A percentile compares a stretch with the other conserved stretches of the same genome.
Conservation (phyloP, 768 basidiomycete species). For the Lactifluus hygrophoroides region DNA sequence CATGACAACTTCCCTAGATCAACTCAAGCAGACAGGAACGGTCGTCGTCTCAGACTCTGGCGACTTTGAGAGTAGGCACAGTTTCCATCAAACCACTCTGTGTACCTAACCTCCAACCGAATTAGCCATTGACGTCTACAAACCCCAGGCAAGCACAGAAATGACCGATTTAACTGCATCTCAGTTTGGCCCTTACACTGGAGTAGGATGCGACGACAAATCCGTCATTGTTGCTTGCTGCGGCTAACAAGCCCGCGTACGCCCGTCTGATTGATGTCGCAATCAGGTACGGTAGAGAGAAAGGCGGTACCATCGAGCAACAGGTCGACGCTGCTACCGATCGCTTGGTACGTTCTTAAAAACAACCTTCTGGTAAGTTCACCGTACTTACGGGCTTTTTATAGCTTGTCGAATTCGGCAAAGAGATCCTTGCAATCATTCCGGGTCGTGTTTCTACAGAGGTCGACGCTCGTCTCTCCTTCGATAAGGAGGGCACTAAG, state of each 20-base stretch:
- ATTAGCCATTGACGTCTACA: constrained; percentile 88
- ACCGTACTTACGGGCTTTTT: constrained; percentile 1
- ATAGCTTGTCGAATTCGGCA: constrained; percentile 96
- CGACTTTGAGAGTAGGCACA: constrained; percentile 70
- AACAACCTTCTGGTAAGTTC: background rate
- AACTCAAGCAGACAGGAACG: constrained; percentile 87
- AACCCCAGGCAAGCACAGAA: constrained; percentile 61
- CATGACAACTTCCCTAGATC: constrained; percentile 76
- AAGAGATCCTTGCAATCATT: constrained; percentile 89
- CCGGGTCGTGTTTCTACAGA: constrained; percentile 99
- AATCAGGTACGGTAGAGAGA: constrained; percentile 64
- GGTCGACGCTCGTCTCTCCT: constrained; percentile 95
- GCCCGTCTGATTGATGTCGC: constrained; percentile 70
- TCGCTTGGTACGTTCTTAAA: constrained; percentile 57
- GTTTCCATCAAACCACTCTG: background rate
- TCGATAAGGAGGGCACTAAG: constrained; percentile 90
- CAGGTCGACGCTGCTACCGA: constrained; percentile 79
- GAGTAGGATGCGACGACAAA: constrained; percentile 93
- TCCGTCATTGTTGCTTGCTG: constrained; percentile 90
- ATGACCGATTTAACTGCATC: background rate
- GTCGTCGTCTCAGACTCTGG: constrained; percentile 97
- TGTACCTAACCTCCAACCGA: constrained; percentile 12
- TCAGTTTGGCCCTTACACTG: background rate
- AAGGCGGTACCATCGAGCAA: constrained; percentile 67
- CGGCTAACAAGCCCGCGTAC: constrained; percentile 86